These are phyloP conservation scores for Nakazawaea peltata DNA, from an alignment of 805 yeast genomes.

Conservation along the genomic window DNA sequence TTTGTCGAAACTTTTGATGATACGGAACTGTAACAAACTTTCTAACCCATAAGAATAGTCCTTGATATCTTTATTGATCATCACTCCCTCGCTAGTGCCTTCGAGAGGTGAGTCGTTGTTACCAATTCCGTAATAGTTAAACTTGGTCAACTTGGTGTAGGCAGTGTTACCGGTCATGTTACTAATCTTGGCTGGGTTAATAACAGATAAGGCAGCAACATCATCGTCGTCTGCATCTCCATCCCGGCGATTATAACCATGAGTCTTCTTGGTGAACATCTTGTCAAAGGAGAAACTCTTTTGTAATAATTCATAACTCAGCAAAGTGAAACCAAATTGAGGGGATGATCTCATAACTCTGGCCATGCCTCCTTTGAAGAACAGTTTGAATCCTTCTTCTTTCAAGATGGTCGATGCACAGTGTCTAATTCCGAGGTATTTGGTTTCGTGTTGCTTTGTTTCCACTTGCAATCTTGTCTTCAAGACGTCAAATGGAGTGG, in stretches of 20 bases:
- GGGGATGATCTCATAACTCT: conserved; percentile 94
- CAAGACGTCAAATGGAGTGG: conserved; percentile 96
- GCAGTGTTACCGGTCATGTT: conserved; percentile 8
- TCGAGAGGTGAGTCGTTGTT: neutral
- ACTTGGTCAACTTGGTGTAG: conserved; percentile 6
- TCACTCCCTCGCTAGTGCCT: neutral
- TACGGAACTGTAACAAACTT: conserved; percentile 6
- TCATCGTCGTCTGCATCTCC: neutral
- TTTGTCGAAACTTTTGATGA: conserved; percentile 7
- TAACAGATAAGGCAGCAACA: neutral
- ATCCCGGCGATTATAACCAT: neutral
- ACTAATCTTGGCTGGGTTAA: conserved; percentile 8
- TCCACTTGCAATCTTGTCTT: conserved; percentile 91
- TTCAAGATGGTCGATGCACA: conserved; percentile 65
- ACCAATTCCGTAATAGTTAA: conserved; percentile 9
- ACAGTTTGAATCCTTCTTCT: conserved; percentile 81
- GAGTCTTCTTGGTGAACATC: conserved; percentile 14
- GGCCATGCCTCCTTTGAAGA: conserved; percentile 95
- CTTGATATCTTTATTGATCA: conserved; percentile 6
- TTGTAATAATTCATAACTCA: conserved; percentile 92
- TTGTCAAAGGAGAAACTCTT: conserved; percentile 60
- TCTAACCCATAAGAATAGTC: conserved; percentile 9
- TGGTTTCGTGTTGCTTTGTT: conserved; percentile 66
- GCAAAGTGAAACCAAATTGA: conserved; percentile 94
- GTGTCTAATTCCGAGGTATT: conserved; percentile 69